phyloP scores from a whole-genome alignment of 108 stramenopile species.

The Conticribra guillardii region DNA sequence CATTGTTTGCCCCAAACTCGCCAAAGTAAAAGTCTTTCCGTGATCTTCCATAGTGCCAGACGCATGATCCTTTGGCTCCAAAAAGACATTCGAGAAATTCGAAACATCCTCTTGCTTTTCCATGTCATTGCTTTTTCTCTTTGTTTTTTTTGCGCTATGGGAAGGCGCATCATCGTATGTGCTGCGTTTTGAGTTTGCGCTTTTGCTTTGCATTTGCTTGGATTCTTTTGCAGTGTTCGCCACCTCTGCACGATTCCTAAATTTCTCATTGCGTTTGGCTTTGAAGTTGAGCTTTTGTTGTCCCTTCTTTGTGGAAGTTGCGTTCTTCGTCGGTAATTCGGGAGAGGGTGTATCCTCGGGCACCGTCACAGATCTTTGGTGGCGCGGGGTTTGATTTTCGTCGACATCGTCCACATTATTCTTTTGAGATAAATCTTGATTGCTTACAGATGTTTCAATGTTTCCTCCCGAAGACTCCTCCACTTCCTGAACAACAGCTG shows the following conservation, averaged over 20 bases:
- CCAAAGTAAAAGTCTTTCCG: constrained; percentile 7
- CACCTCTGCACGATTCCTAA: too few relatives aligned
- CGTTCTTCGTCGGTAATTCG: neutral
- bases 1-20: constrained; percentile 37
- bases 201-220: too few relatives aligned
- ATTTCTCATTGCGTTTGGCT: neutral
- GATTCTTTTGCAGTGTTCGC: too few relatives aligned
- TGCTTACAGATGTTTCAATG: neutral
- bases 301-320: constrained; percentile 17
- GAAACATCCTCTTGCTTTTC: neutral
- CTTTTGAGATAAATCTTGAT: neutral
- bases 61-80: constrained; percentile 1
- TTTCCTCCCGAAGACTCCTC: constrained; percentile 18
- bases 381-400: neutral
- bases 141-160: too few relatives aligned
- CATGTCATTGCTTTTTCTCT: neutral
- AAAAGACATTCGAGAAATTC: neutral
- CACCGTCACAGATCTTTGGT: constrained; percentile 14
- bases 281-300: constrained; percentile 35
- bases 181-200: neutral
- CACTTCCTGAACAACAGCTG: constrained; percentile 13
- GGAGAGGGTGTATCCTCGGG: constrained; percentile 43
- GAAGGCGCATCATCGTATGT: neutral
- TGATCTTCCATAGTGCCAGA: constrained; percentile 1
- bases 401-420: too few relatives aligned